phyloP scores from a whole-genome alignment of 2,329 filamentous ascomycete species.

The Penicillium sp. region DNA sequence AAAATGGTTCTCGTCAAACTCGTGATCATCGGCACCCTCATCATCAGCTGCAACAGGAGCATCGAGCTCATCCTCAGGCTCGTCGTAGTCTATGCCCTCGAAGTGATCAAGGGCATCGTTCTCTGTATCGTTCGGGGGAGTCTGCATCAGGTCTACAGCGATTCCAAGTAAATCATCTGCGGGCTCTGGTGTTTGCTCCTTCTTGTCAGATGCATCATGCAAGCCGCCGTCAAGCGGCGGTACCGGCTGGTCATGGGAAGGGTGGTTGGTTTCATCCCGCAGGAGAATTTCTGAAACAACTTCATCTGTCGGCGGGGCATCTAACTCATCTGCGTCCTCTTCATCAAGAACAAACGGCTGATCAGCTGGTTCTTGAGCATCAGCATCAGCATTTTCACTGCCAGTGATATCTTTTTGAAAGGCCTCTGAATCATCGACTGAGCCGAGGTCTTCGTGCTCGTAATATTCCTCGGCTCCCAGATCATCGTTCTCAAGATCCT shows the following conservation, averaged over 20 bases:
- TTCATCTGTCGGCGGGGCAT: conserved; percentile 14
- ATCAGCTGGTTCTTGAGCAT: conserved; percentile 7
- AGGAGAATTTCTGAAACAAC: conserved; percentile 13
- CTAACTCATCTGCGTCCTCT: conserved; percentile 9
- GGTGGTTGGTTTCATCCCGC: conserved; percentile 12
- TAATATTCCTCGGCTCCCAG: conserved; percentile 14
- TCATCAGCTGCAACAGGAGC: conserved; percentile 6
- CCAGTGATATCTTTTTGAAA: conserved; percentile 8
- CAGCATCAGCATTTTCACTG: conserved; percentile 7
- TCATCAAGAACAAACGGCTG: conserved; percentile 13
- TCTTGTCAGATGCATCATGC: conserved; percentile 10
- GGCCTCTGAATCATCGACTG: conserved; percentile 13
- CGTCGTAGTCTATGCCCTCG: conserved; percentile 18
- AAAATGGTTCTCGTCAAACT: conserved; percentile 38
- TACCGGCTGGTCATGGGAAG: conserved; percentile 22
- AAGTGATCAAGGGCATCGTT: conserved; percentile 11
- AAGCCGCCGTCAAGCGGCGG: conserved; percentile 17
- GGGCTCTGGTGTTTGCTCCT: conserved; percentile 19
- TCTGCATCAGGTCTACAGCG: conserved; percentile 36
- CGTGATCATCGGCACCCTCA: conserved; percentile 27
- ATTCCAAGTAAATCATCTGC: conserved; percentile 35
- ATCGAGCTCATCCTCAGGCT: conserved; percentile 20
- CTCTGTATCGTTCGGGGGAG: conserved; percentile 18
- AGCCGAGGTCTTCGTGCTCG: conserved; percentile 16
- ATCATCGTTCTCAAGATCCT: conserved; percentile 15